Evolutionary conservation across 106 monocot genomes (phyloP).

Genomic region (Dioscorea dumetorum): DNA sequence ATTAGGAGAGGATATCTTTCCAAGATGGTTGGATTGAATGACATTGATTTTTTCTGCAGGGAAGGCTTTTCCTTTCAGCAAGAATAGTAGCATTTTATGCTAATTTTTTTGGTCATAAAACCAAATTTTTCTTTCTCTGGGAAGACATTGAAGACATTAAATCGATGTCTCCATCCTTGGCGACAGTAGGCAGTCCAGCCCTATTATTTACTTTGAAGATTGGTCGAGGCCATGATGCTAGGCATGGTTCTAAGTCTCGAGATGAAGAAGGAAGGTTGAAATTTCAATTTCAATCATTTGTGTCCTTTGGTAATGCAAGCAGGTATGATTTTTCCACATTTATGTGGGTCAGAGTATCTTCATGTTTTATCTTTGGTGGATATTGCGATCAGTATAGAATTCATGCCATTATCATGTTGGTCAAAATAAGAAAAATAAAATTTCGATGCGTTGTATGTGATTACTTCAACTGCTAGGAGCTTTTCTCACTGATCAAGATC

Average conservation of each 20-base stretch:
- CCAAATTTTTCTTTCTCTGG: constrained; percentile 75
- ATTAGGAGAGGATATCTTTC: neutral
- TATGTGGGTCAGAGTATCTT: no score
- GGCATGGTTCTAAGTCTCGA: constrained; percentile 39
- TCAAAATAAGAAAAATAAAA: neutral
- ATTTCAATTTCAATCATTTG: constrained; percentile 66
- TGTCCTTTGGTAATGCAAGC: constrained; percentile 33
- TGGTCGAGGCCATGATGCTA: constrained; percentile 41
- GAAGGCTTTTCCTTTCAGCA: constrained; percentile 56
- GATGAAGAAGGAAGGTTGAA: constrained; percentile 61
- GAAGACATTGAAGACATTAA: constrained; percentile 69
- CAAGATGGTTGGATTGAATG: no score
- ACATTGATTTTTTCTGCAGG: constrained; percentile 26
- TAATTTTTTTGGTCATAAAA: constrained; percentile 62
- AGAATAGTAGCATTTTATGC: constrained; percentile 63
- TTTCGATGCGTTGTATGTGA: no score
- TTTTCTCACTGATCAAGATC: no score
- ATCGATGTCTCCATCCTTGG: constrained; percentile 36
- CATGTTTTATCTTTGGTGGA: no score
- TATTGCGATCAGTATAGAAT: no score
- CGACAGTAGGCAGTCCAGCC: constrained; percentile 45
- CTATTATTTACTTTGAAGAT: constrained; percentile 32
- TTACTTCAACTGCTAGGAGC: no score
- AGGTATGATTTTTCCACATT: constrained; percentile 17
- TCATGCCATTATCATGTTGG: neutral